Base-by-base conservation (phyloP, 768 basidiomycete species). In the Neoboletus magnificus region DNA sequence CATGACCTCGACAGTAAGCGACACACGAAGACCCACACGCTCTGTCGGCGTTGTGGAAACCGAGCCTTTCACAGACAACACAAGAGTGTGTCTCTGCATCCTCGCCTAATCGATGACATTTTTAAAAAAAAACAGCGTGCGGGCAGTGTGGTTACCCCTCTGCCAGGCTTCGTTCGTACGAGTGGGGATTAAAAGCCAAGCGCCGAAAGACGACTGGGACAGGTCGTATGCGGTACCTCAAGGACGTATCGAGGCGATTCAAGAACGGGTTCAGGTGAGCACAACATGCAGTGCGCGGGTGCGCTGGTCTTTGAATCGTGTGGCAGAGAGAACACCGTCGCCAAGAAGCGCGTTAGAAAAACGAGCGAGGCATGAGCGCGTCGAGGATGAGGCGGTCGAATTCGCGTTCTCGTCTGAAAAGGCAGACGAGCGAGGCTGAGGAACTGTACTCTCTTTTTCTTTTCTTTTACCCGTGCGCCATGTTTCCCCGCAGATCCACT, bases 171-270 rank as follows among this genome's bases (percentile, higher is more conserved):
- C 86, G 96, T 69, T 94, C 92, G 67, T 98, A 86, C 76, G 90
- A 98, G 77, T 98, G 97, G 97, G 93, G 94, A 63, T 82, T 86
- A 73, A 99, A 99, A 84, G 97, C 97, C 52, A 98, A 98, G 86
- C 89, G 97, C 77, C 89, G 96, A 86, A 97, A 96, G 87, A 98
- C 96, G 46, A 98, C 97, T 56, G 97, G 97, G 57, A 95, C 96
- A 62, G 96, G 96, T 62, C 83, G 95, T 70, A 97, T 97, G 94
- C 78, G 80, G 57, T 86, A 93, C 83, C 82, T 98, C 76, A 97
- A 94, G 82, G 74, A 81, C 50, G 96, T 98, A 41, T 86, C 89
- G 66, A 85, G 95, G 72, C 84, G 93, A 65, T 98, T 98, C 89
- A 98, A 98, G 87, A 98, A 97, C 71, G 93, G 96, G 53, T 98